phyloP scores from a whole-genome alignment of 2,329 filamentous ascomycete species.

The Pezicula carpinea region DNA sequence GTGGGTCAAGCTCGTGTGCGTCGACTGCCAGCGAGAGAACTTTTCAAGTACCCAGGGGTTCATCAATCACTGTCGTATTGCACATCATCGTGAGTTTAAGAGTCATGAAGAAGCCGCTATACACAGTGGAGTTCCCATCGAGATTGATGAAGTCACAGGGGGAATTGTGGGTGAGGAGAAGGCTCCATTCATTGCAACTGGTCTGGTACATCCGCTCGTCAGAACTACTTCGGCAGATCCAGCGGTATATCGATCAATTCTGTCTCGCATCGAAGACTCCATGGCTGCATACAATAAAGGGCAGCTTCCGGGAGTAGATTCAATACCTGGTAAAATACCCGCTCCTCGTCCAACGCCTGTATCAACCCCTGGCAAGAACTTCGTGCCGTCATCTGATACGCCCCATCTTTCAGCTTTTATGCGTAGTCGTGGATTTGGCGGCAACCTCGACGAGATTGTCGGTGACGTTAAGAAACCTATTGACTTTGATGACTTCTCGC shows the following conservation, averaged over 20 bases:
- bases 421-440: constrained; percentile 54
- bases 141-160: constrained; percentile 54
- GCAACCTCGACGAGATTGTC: constrained; percentile 58
- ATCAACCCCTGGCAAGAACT: constrained; percentile 27
- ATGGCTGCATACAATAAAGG: constrained; percentile 48
- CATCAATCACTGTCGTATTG: constrained; percentile 97
- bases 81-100: constrained; percentile 88
- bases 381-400: constrained; percentile 51
- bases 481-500: constrained; percentile 44
- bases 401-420: constrained; percentile 66
- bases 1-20: constrained; percentile 84
- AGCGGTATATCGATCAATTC: constrained; percentile 46
- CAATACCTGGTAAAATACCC: constrained; percentile 35
- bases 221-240: constrained; percentile 50
- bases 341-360: constrained; percentile 13
- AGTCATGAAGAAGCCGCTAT: constrained; percentile 92
- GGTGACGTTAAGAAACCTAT: constrained; percentile 53
- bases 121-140: constrained; percentile 78
- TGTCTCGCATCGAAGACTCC: constrained; percentile 49
- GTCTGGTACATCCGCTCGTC: constrained; percentile 59
- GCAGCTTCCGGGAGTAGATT: constrained; percentile 43
- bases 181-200: constrained; percentile 26
- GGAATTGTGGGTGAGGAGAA: constrained; percentile 41
- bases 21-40: constrained; percentile 82
- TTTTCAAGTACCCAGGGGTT: constrained; percentile 98